Evolutionary conservation across 2,329 filamentous ascomycete species (phyloP), one percentile per base, ranked within the genome.

Genomic region (Aureobasidium sp.): DNA sequence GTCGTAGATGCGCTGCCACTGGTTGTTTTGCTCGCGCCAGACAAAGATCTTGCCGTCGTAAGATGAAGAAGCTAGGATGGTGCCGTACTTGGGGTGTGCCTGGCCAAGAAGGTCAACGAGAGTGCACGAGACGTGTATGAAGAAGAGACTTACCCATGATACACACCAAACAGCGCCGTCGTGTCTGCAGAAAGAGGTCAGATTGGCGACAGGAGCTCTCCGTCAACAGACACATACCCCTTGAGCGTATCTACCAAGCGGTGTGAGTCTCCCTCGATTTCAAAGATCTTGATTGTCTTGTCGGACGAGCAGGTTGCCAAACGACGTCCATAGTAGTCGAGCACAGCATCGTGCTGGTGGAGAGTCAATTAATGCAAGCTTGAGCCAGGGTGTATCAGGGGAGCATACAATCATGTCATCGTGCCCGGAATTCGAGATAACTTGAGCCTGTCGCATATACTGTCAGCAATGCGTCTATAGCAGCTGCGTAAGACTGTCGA

Each of bases 21-120:
- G 70, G 63, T 69, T 67, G 65, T 69, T 70, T 75, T 92, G 88
- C 78, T 99, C 94, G 75, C 92, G 91, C 92, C 93, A 99, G 82
- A 99, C 96, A 75, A 97, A 87, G 67, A 99, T 93, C 77, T 96
- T 96, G 77, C 93, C 94, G 77, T 99, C 94, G 79, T 97, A 99
- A 67, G 90, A 91, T 57, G 92, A 90, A 65, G 91, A 96, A 62
- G 94, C 94, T 65, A 99, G 87, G 73, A 99, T 97, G 75, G 93
- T 97, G 79, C 94, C 94, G 77, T 95, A 97, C 75, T 99, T 97
- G 66, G 94, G 94, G 73, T 99, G 94, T 53, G 93, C 92, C 81
- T 82, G 66, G 17, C 13, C 37, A 46, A 27, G 43, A 57, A 32
- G 39, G 56, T 51, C 27, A 59, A 61, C 36, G n/a, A 36, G 26